Conservation (phyloP, 306 rosid genomes). For the Datisca glomerata region DNA sequence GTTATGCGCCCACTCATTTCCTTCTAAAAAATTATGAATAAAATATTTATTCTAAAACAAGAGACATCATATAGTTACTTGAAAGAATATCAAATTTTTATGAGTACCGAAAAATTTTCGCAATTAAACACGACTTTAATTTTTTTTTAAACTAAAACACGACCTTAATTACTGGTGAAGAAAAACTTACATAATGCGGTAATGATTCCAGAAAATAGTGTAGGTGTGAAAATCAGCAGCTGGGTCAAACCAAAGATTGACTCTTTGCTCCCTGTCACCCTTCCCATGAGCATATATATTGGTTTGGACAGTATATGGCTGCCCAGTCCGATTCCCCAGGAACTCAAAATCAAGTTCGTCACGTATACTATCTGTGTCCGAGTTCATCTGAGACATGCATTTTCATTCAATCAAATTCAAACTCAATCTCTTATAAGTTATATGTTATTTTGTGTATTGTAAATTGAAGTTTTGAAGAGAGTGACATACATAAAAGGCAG, state of each 20-base stretch:
- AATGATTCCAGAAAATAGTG: constrained; percentile 63
- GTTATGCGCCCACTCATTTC: no score
- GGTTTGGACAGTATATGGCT: constrained; percentile 90
- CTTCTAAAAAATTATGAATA: no score
- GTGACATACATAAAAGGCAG: constrained; percentile 72
- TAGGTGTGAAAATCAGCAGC: constrained; percentile 70
- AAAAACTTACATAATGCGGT: constrained; percentile 45
- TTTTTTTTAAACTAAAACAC: no score
- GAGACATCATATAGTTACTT: no score
- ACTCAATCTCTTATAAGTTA: no score
- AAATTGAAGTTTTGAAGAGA: no score
- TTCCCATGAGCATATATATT: constrained; percentile 74
- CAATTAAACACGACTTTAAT: no score
- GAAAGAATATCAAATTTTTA: no score
- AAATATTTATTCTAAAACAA: no score
- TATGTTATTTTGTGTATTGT: no score
- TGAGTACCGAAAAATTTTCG: no score
- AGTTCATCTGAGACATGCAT: constrained; percentile 37
- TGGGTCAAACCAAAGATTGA: constrained; percentile 96
- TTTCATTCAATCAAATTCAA: not conserved
- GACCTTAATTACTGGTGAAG: no score
- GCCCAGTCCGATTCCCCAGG: constrained; percentile 83
- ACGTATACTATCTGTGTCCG: constrained; percentile 45
- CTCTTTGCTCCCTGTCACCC: constrained; percentile 77
- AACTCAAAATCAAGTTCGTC: constrained; percentile 95